Conservation (phyloP, 805 yeast species). For the Starmera quercuum region DNA sequence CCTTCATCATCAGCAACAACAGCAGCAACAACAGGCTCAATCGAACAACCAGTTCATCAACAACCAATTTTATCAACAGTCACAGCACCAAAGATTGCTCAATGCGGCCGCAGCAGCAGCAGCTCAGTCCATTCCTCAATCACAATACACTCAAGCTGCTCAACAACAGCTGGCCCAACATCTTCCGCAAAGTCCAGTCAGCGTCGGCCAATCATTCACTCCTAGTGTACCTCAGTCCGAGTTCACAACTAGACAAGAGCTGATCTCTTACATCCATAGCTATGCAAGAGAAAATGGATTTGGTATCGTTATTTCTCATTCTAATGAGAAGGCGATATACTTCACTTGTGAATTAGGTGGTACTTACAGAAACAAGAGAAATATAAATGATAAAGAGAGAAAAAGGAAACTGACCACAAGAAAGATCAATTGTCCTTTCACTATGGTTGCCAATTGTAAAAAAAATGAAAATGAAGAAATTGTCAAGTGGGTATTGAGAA, state of each 20-base stretch:
- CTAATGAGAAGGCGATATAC: constrained; percentile 23
- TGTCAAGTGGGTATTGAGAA: constrained; percentile 19
- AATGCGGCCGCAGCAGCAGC: constrained; percentile 1
- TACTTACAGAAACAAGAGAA: constrained; percentile 21
- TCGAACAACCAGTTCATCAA: not conserved
- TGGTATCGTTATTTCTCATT: constrained; percentile 23
- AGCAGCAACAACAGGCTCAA: constrained; percentile 10
- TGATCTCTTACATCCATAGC: constrained; percentile 19
- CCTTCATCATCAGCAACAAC: constrained; percentile 10
- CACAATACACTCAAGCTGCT: constrained; percentile 5
- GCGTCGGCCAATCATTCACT: constrained; percentile 1
- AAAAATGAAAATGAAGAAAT: constrained; percentile 19
- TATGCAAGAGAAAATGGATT: constrained; percentile 23
- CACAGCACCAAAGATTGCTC: not conserved
- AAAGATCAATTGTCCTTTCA: constrained; percentile 23
- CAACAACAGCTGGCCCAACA: constrained; percentile 15
- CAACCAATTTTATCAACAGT: not conserved
- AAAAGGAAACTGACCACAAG: constrained; percentile 22
- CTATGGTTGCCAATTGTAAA: constrained; percentile 24
- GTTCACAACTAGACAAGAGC: constrained; percentile 15
- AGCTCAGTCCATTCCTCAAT: constrained; percentile 1
- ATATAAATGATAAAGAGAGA: constrained; percentile 22
- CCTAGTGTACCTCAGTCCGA: constrained; percentile 17
- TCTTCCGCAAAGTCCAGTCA: constrained; percentile 9
- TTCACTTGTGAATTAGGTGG: constrained; percentile 24